A percentile compares a stretch with the other conserved stretches of the same genome.
Evolutionary conservation across 2,329 filamentous ascomycete species (phyloP).

Genomic region (Lecanicillium sp.): DNA sequence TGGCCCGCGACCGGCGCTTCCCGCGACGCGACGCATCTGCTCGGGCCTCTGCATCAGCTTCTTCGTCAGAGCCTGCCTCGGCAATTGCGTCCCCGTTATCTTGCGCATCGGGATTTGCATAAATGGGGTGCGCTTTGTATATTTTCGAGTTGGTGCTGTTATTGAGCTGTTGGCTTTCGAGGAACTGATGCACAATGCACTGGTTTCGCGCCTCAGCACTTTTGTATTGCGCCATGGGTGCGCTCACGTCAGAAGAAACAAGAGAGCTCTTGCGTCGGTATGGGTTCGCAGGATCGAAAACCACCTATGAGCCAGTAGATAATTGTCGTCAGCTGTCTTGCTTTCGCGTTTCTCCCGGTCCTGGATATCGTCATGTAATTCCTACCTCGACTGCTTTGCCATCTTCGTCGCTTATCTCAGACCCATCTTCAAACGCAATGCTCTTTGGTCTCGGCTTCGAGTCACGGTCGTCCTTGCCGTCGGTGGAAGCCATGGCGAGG

Average conservation of each 20-base stretch:
- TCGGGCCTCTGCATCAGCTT: slow-evolving; percentile 6
- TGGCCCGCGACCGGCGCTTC: slow-evolving; percentile 15
- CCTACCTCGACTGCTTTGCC: slow-evolving; percentile 41
- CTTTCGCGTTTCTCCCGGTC: not conserved
- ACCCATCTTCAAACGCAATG: slow-evolving; percentile 25
- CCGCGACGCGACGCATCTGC: not conserved
- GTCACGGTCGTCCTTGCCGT: not conserved
- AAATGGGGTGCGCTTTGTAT: slow-evolving; percentile 20
- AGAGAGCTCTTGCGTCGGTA: slow-evolving; percentile 61
- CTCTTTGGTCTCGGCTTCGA: slow-evolving; percentile 2
- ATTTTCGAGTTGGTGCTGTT: slow-evolving; percentile 18
- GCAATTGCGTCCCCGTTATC: slow-evolving; percentile 9
- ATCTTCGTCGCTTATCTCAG: slow-evolving; percentile 44
- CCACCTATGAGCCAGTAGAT: slow-evolving; percentile 34
- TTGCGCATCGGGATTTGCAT: slow-evolving; percentile 12
- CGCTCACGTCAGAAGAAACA: slow-evolving; percentile 38
- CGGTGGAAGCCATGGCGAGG: no score
- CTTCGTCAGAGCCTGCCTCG: slow-evolving; percentile 9
- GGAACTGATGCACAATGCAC: slow-evolving; percentile 57
- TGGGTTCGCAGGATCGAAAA: slow-evolving; percentile 51
- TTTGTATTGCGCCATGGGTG: no score
- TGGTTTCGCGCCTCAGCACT: slow-evolving; percentile 32
- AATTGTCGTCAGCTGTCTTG: not conserved
- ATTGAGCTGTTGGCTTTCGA: slow-evolving; percentile 44
- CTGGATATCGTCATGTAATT: not conserved